Conservation (phyloP, 345 rosid species). For the Eucalyptus erythrocorys region DNA sequence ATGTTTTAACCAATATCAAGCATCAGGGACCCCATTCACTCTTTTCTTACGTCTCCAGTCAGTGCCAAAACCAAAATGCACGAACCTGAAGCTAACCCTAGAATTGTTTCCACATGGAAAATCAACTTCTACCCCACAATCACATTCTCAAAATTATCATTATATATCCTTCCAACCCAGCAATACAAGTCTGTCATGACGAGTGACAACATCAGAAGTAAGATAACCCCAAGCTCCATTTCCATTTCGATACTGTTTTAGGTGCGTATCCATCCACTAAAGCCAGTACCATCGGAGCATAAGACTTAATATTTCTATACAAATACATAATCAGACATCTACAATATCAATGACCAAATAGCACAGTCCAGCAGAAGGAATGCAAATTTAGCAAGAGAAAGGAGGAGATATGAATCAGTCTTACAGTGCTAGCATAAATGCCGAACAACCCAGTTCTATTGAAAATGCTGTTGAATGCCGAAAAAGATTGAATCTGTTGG, state of each 20-base stretch:
- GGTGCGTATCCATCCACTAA: not conserved
- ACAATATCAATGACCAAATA: not conserved
- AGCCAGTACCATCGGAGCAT: not conserved
- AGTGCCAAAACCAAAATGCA: not conserved
- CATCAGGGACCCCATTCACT: not conserved
- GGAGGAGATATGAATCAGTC: not conserved
- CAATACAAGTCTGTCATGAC: not conserved
- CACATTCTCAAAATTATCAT: not conserved
- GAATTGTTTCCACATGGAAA: not conserved
- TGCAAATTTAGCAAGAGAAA: not conserved
- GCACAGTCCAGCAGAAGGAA: not conserved
- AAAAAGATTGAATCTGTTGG: slow-evolving; percentile 63
- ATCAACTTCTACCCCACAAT: not conserved
- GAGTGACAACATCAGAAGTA: not conserved
- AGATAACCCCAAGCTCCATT: not conserved
- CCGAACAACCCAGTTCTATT: slow-evolving; percentile 71
- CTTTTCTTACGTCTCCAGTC: not conserved
- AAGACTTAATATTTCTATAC: not conserved
- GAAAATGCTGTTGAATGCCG: slow-evolving; percentile 83
- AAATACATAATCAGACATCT: not conserved
- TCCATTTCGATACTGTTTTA: not conserved
- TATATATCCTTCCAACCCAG: not conserved
- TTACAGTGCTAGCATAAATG: slow-evolving; percentile 65
- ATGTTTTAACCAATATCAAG: not conserved
- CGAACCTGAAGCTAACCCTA: not conserved